Percentiles rank a stretch among this genome's conserved stretches.
These are phyloP conservation scores for Oryza rufipogon DNA, from an alignment of 176 grass and related monocot genomes.

Conservation along the genomic window DNA sequence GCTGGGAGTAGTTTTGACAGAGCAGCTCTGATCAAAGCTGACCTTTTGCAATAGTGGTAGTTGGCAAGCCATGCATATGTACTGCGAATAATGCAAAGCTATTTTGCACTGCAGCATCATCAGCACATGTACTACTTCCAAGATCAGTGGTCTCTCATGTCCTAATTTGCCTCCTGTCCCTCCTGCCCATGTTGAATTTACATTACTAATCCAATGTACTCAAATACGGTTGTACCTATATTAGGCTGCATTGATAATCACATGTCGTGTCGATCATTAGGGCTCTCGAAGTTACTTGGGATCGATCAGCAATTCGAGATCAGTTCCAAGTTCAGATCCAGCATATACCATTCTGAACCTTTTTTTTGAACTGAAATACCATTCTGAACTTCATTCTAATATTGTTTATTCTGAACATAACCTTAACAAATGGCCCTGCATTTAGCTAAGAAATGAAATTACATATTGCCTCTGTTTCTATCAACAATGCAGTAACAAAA, in stretches of 20 bases:
- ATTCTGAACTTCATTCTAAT: not conserved
- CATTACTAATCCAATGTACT: not conserved
- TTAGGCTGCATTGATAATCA: conserved; percentile 15
- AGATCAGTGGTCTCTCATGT: not conserved
- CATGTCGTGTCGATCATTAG: not conserved
- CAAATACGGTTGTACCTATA: not conserved
- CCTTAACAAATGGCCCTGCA: not conserved
- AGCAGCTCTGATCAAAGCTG: conserved; percentile 24
- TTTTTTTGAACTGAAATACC: too few species aligned
- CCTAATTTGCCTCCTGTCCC: conserved; percentile 4
- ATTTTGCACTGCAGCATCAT: not conserved
- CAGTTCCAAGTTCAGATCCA: not conserved
- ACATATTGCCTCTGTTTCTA: too few species aligned
- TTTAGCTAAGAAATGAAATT: not conserved
- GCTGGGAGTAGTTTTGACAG: not conserved
- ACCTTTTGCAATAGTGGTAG: conserved; percentile 4
- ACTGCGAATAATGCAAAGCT: not conserved
- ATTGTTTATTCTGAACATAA: not conserved
- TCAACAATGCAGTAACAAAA: too few species aligned
- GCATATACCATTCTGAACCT: not conserved
- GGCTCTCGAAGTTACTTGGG: not conserved
- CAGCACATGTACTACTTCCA: not conserved
- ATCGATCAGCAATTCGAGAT: not conserved
- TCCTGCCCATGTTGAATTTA: not conserved
- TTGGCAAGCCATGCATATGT: conserved; percentile 12